These are phyloP conservation scores for Senecio squalidus DNA, from an alignment of 140 eudicot species.

Conservation along the genomic window DNA sequence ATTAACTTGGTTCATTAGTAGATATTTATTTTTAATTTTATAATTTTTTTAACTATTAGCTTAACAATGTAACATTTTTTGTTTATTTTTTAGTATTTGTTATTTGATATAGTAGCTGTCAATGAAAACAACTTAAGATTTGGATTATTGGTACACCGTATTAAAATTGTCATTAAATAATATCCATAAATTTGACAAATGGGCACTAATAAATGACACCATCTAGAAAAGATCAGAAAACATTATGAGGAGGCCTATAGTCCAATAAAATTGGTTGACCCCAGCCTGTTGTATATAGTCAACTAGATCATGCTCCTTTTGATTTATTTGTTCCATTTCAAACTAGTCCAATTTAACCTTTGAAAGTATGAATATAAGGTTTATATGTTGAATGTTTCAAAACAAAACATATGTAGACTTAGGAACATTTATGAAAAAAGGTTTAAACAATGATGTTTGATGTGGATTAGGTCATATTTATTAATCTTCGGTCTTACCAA, in stretches of 20 bases:
- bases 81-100: neutral
- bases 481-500: neutral
- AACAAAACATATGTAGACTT: too few relatives aligned
- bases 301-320: conserved; percentile 9
- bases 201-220: conserved; percentile 18
- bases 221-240: conserved; percentile 7
- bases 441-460: neutral
- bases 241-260: conserved; percentile 20
- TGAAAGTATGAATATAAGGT: too few relatives aligned
- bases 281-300: neutral
- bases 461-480: neutral
- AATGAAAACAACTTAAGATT: conserved; percentile 5
- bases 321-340: neutral
- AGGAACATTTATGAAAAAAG: neutral
- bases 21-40: neutral
- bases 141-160: conserved; percentile 1
- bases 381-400: too few relatives aligned
- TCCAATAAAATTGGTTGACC: conserved; percentile 16
- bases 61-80: conserved; percentile 1
- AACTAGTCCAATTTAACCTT: neutral
- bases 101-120: conserved; percentile 4
- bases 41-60: neutral
- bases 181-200: conserved; percentile 18
- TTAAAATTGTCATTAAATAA: neutral
- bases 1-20: neutral